Evolutionary conservation across 768 basidiomycete species (phyloP), one percentile per base, ranked within the genome.

Genomic region (Sutorius australiensis): DNA sequence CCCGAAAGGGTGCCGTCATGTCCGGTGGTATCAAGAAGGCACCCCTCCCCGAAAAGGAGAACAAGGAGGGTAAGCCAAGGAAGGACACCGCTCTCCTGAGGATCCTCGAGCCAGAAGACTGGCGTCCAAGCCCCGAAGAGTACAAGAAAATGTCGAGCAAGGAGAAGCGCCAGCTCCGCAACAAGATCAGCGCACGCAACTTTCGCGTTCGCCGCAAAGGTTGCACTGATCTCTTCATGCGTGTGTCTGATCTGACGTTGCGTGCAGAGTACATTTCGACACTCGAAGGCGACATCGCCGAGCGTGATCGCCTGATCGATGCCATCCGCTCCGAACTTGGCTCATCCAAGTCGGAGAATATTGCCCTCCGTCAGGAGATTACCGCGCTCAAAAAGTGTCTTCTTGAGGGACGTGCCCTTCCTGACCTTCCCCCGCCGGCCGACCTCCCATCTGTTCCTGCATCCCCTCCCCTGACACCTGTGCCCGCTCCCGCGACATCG

Each of bases 111-210:
- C 71, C 84, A 14, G 87, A 86, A 31, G 88, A 92, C 60, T 92
- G 90, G 88, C 80, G 90, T 45, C 92, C 91, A 8, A 80, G 83
- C 4, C 87, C 93, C 0, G 95, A 97, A 59, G 93, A 94, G 56
- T 97, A 98, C 75, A 86, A 90, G 66, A 98, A 92, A 71, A 89
- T 99, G 82, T 83, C 84, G 6, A 87, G 85, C 63, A 98, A 95
- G 74, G 95, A 98, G 76, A 98, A 98, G 72, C 75, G 97, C 9
- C 95, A 98, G 69, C 75, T 98, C 39, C 71, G 95, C 46, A 99
- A 99, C 75, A 99, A 99, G 84, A 93, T 98, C 61, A 88, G 86
- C 59, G 95, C 95, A 0, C 75, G 95, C 49, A 97, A 95, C 67
- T 98, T 98, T 73, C 80, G 95, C n/a, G 90, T 93, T 28, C 75